A percentile compares a stretch with the other conserved stretches of the same genome.
phyloP scores from a whole-genome alignment of 805 yeast genomes.

The Ogataea nitratoaversa region DNA sequence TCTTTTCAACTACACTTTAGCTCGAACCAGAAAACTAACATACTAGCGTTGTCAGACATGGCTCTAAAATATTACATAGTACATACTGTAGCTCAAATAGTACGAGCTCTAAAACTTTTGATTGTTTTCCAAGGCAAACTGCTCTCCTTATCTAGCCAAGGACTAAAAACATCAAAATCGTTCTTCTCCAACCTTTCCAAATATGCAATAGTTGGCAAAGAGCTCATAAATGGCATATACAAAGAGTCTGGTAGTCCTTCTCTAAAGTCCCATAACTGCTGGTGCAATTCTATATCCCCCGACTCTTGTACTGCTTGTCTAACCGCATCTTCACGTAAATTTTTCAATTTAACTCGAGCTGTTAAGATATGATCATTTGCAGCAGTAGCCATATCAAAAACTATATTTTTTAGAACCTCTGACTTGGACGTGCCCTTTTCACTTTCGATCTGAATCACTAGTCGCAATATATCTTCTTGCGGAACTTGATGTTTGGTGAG shows the following conservation, averaged over 20 bases:
- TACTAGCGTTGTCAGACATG: no score
- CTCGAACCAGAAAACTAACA: no score
- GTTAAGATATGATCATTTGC: constrained; percentile 80
- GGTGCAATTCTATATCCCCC: constrained; percentile 7
- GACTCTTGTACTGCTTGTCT: constrained; percentile 24
- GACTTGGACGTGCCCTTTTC: constrained; percentile 24
- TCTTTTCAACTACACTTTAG: no score
- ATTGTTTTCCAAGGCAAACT: constrained; percentile 59
- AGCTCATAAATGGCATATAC: constrained; percentile 63
- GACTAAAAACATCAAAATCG: constrained; percentile 58
- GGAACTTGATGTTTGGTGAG: constrained; percentile 51
- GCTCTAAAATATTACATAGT: no score
- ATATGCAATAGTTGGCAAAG: constrained; percentile 62
- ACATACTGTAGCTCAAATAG: background rate
- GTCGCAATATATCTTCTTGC: constrained; percentile 58
- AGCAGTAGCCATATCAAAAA: constrained; percentile 64
- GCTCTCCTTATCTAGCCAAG: constrained; percentile 54
- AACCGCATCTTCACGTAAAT: constrained; percentile 39
- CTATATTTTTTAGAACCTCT: constrained; percentile 46
- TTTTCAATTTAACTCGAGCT: constrained; percentile 52
- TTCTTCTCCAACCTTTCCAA: constrained; percentile 53
- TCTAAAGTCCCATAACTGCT: constrained; percentile 35
- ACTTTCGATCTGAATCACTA: constrained; percentile 33
- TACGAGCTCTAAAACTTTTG: constrained; percentile 35
- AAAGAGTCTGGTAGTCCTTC: constrained; percentile 56